Base-by-base conservation (phyloP, 169 alveolate species). In the Babesia bigemina region DNA sequence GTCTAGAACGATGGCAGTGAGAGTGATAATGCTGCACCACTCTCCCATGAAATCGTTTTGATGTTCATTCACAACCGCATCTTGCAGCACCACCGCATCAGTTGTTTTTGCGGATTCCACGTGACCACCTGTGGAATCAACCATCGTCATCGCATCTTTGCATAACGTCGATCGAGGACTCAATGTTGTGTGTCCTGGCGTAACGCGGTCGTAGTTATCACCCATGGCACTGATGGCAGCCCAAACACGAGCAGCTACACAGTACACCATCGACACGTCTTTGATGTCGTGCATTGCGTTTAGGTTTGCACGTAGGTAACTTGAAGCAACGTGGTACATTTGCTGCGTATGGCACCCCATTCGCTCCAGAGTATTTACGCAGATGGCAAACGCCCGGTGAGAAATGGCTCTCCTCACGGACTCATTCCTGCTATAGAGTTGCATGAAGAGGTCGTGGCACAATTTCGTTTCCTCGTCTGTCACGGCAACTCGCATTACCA, bases 251-350 rank as follows among this genome's bases (percentile, higher is more conserved):
- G 55, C 55, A 1, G 39, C 29, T 7, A 84, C 48, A 52, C 65
- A 59, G 60, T 60, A 79, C 36, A 79, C 45, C 87, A 79, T 79
- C n/a, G 76, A 58, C 58, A 70, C 45, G 36, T 79, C 87, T 65
- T 61, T 60, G 48, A 60, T 60, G 67, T 39, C 59, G 42, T 39
- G 10, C 61, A 62, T 71, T 1, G 42, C 12, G 26, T 29, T 24
- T 11, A 71, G 19, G 42, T 67, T 21, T 29, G 50, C 21, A 12
- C 24, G 70, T 2, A 79, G n/a, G 65, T 79, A 63, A 22, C 48
- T 70, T 21, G 39, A 28, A 8, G 52, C 77, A 10, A 70, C 47
- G 9, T 26, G 36, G 28, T 55, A 73, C 53, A 79, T 49, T 50
- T 58, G 39, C 10, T 16, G 28, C 45, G 76, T 56, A 22, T 65